These are phyloP conservation scores for Isochrysis galbana DNA, from an alignment of 78 protist species.

Conservation along the genomic window DNA sequence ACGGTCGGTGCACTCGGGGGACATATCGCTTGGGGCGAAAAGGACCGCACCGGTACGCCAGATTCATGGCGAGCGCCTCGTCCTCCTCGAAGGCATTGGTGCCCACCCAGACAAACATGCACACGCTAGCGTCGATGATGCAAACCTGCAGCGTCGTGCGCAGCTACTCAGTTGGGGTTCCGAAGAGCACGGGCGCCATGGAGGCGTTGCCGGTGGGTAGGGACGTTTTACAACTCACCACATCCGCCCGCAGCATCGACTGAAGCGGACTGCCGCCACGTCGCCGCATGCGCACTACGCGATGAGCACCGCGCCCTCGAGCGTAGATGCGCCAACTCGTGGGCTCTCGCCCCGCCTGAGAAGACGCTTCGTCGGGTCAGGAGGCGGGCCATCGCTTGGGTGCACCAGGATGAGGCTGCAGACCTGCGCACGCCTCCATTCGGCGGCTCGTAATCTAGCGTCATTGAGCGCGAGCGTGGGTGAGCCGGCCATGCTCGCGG, in stretches of 20 bases:
- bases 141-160: no score
- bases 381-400: no score
- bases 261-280: neutral
- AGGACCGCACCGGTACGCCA: neutral
- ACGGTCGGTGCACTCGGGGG: neutral
- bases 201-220: no score
- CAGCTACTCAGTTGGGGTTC: no score
- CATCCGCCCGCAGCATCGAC: neutral
- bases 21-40: neutral
- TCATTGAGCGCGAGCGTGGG: no score
- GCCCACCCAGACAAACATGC: neutral
- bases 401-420: no score
- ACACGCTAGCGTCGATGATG: neutral
- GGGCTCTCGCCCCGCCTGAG: neutral
- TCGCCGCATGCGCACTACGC: neutral
- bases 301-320: neutral
- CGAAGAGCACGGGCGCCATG: no score
- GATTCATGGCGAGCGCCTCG: neutral
- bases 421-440: no score
- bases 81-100: neutral
- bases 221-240: no score
- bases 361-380: no score
- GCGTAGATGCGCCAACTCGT: neutral
- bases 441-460: no score
- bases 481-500: no score